Conservation (phyloP, 768 basidiomycete genomes). For the Lentinula sp. region DNA sequence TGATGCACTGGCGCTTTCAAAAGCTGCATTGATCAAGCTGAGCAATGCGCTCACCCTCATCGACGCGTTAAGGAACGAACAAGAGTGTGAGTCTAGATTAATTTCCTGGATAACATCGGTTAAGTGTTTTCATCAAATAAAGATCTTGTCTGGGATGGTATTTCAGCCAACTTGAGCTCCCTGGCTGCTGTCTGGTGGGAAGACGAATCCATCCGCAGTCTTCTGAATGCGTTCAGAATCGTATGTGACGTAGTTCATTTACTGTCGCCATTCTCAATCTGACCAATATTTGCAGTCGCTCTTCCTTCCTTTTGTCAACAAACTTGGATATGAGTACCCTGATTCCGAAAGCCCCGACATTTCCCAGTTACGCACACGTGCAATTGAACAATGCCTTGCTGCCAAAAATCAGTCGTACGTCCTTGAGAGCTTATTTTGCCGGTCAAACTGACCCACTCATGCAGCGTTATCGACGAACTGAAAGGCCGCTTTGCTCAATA, state of each 20-base stretch:
- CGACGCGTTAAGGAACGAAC: slow-evolving; percentile 46
- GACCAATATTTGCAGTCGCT: slow-evolving; percentile 24
- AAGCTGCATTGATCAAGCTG: slow-evolving; percentile 55
- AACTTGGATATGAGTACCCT: slow-evolving; percentile 52
- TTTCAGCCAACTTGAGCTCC: slow-evolving; percentile 34
- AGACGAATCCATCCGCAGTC: slow-evolving; percentile 31
- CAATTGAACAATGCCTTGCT: slow-evolving; percentile 39
- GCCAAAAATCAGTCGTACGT: slow-evolving; percentile 34
- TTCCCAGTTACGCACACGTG: slow-evolving; percentile 53
- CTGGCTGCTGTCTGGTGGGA: slow-evolving; percentile 65
- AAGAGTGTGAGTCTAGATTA: slow-evolving; percentile 38
- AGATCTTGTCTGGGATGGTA: slow-evolving; percentile 59
- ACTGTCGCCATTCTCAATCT: background rate
- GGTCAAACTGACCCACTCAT: background rate
- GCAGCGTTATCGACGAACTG: slow-evolving; percentile 52
- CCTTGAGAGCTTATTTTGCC: background rate
- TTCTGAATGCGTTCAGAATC: slow-evolving; percentile 34
- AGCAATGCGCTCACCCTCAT: slow-evolving; percentile 54
- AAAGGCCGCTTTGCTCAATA: slow-evolving; percentile 60
- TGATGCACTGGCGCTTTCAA: slow-evolving; percentile 59
- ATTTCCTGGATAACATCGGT: background rate
- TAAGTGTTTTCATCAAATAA: background rate
- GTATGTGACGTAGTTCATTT: slow-evolving; percentile 20
- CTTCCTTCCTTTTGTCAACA: slow-evolving; percentile 51
- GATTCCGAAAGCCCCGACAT: slow-evolving; percentile 45